Evolutionary conservation across 1,284 basidiomycete species (phyloP).

Genomic region (Paramarasmius palmivorus): DNA sequence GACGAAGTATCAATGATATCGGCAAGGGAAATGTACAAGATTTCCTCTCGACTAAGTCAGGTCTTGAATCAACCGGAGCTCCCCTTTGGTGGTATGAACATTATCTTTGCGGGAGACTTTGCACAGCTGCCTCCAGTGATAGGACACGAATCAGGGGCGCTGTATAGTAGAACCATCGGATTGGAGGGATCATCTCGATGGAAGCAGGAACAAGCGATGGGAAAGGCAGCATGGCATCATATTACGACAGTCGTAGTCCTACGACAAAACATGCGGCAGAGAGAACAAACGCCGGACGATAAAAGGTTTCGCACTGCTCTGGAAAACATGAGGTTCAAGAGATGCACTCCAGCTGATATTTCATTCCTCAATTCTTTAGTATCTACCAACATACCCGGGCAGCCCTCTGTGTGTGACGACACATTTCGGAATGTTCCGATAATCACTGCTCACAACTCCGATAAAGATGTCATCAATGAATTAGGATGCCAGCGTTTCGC

Average conservation of each 20-base stretch:
- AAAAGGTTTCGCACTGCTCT: neutral
- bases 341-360: neutral
- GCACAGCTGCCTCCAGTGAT: neutral
- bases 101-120: neutral
- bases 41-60: neutral
- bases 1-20: too few species aligned
- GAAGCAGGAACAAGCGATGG: too few species aligned
- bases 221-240: neutral
- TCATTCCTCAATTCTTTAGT: neutral
- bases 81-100: conserved; percentile 10
- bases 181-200: too few species aligned
- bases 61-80: neutral
- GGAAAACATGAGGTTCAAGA: neutral
- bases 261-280: neutral
- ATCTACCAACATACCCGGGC: too few species aligned
- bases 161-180: too few species aligned
- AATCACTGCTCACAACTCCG: too few species aligned
- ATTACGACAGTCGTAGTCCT: neutral
- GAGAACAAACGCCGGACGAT: neutral
- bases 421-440: neutral
- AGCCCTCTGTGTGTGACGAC: too few species aligned
- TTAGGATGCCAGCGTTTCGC: too few species aligned
- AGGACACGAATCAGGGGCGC: neutral
- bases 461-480: too few species aligned
- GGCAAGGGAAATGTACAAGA: conserved; percentile 14